phyloP scores from a whole-genome alignment of 805 yeast species.

The Kuraishia borneana region DNA sequence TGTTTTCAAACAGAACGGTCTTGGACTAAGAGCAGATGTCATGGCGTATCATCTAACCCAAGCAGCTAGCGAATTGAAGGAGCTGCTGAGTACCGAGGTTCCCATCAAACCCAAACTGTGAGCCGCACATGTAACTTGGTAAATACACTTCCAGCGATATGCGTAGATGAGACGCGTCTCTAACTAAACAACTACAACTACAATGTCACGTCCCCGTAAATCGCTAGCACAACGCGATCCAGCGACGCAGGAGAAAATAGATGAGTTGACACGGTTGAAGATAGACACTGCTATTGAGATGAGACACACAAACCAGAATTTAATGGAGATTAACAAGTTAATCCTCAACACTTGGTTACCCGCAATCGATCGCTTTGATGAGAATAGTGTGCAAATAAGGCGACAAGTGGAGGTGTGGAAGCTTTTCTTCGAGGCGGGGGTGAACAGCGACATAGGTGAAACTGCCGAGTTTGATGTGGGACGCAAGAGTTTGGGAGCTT shows the following conservation, averaged over 20 bases:
- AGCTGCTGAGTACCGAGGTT: slow-evolving; percentile 28
- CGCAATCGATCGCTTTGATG: slow-evolving; percentile 46
- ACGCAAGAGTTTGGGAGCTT: slow-evolving; percentile 4
- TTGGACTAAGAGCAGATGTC: slow-evolving; percentile 41
- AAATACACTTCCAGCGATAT: not conserved
- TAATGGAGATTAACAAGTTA: slow-evolving; percentile 55
- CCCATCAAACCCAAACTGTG: slow-evolving; percentile 14
- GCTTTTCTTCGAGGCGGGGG: slow-evolving; percentile 64
- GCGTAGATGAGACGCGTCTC: not conserved
- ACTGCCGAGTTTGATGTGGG: not conserved
- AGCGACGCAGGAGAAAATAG: slow-evolving; percentile 3
- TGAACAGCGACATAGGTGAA: slow-evolving; percentile 25
- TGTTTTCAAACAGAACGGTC: slow-evolving; percentile 50
- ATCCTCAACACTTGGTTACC: slow-evolving; percentile 65
- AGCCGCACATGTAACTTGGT: too few species aligned
- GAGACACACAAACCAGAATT: slow-evolving; percentile 70
- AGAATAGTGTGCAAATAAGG: slow-evolving; percentile 51
- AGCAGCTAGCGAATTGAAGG: slow-evolving; percentile 75
- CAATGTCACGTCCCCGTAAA: not conserved
- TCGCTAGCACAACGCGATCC: not conserved
- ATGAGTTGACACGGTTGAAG: slow-evolving; percentile 55
- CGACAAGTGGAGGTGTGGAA: slow-evolving; percentile 65
- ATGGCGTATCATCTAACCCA: slow-evolving; percentile 60
- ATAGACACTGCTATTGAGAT: slow-evolving; percentile 68
- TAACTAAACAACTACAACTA: not conserved